These are phyloP conservation scores for Aspergillus sclerotioniger DNA, from an alignment of 495 filamentous ascomycete species.

Conservation along the genomic window DNA sequence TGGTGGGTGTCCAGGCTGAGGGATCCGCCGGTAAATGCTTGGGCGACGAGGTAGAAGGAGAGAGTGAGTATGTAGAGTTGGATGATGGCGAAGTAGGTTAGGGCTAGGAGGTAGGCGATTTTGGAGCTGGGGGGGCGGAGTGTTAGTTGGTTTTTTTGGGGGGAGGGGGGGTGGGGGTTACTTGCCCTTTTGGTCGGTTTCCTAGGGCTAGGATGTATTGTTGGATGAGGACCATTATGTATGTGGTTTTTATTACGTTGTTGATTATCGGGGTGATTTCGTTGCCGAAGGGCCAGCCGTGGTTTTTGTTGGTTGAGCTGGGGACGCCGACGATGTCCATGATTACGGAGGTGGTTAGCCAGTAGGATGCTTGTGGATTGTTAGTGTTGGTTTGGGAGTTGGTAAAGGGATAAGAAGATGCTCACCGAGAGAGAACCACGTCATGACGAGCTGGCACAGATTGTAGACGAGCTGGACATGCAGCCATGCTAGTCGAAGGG, in stretches of 20 bases:
- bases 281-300: background rate
- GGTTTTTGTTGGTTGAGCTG: background rate
- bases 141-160: background rate
- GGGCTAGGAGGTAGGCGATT: background rate
- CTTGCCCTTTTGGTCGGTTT: background rate
- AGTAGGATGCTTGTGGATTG: background rate
- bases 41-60: slow-evolving; percentile 75
- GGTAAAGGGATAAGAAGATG: too few species aligned
- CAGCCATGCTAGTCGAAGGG: background rate
- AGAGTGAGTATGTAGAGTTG: slow-evolving; percentile 80
- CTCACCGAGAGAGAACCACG: background rate
- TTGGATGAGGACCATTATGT: background rate
- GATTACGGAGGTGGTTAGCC: background rate
- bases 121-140: background rate
- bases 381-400: too few species aligned
- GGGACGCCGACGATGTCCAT: background rate
- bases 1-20: slow-evolving; percentile 48
- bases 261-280: background rate
- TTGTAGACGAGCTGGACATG: background rate
- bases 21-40: slow-evolving; percentile 58
- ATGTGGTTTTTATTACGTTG: background rate
- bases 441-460: background rate
- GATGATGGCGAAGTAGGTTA: slow-evolving; percentile 28
- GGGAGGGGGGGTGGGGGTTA: background rate
- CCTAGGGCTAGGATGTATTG: background rate